These are phyloP conservation scores for Huntiella moniliformis DNA, from an alignment of 2,329 filamentous ascomycete species.

Conservation along the genomic window DNA sequence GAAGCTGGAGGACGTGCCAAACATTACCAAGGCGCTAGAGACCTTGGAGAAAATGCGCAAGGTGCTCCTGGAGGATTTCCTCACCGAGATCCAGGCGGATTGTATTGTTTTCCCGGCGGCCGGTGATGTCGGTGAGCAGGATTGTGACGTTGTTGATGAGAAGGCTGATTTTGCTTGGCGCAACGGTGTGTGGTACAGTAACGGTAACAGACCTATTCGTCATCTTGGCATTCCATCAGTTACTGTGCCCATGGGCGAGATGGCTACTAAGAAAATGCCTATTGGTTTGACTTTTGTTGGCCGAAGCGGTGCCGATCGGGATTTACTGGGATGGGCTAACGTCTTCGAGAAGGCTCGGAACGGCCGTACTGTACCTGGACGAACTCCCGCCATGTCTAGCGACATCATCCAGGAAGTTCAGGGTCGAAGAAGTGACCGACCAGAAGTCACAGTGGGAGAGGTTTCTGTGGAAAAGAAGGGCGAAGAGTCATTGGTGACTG, in stretches of 20 bases:
- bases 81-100: conserved; percentile 24
- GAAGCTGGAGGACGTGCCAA: conserved; percentile 23
- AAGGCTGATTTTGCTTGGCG: conserved; percentile 13
- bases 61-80: conserved; percentile 31
- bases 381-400: conserved; percentile 11
- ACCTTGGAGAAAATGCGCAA: conserved; percentile 30
- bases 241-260: conserved; percentile 32
- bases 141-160: conserved; percentile 23
- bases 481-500: background rate
- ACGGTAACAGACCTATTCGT: conserved; percentile 32
- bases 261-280: conserved; percentile 28
- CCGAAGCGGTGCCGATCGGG: conserved; percentile 26
- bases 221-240: conserved; percentile 36
- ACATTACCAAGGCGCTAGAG: conserved; percentile 23
- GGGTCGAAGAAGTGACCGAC: background rate
- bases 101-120: conserved; percentile 29
- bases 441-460: background rate
- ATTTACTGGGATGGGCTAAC: conserved; percentile 15
- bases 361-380: conserved; percentile 6
- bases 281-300: conserved; percentile 33
- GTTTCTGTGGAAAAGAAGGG: background rate
- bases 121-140: conserved; percentile 29
- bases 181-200: conserved; percentile 33
- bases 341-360: conserved; percentile 13
- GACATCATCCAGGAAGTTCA: conserved; percentile 4